Percentiles rank a stretch among this genome's conserved stretches.
Conservation (phyloP, 148 eudicot species). For the Euryodendron excelsum region DNA sequence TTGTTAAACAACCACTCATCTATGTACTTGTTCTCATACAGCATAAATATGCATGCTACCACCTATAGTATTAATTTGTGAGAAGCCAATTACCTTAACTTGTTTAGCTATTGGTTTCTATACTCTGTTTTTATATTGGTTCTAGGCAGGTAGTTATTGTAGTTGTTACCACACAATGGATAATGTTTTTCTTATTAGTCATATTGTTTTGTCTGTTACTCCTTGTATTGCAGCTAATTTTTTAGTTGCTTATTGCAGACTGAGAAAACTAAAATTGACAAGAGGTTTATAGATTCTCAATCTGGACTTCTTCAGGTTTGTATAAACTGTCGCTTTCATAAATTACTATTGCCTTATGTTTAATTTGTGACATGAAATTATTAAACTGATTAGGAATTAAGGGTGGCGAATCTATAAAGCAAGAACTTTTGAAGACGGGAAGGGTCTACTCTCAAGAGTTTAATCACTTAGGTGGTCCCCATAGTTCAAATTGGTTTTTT, state of each 20-base stretch:
- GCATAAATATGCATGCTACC: not conserved
- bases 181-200: not conserved
- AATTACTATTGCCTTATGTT: not conserved
- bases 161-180: not conserved
- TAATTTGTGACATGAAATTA: slow-evolving; percentile 15
- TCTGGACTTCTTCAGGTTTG: slow-evolving; percentile 62
- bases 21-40: not conserved
- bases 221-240: not conserved
- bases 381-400: slow-evolving; percentile 48
- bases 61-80: not conserved
- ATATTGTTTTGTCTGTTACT: not conserved
- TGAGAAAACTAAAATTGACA: slow-evolving; percentile 65
- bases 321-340: not conserved
- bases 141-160: not conserved
- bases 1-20: not conserved
- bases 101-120: not conserved
- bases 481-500: slow-evolving; percentile 10
- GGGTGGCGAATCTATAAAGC: slow-evolving; percentile 56
- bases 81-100: not conserved
- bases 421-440: slow-evolving; percentile 55
- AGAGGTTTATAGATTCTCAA: slow-evolving; percentile 61
- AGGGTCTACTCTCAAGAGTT: slow-evolving; percentile 54
- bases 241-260: slow-evolving; percentile 39
- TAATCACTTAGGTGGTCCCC: slow-evolving; percentile 55
- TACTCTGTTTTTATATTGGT: not conserved